Base-by-base conservation (phyloP, 2,329 filamentous ascomycete genomes). In the Gnomoniopsis sp. region DNA sequence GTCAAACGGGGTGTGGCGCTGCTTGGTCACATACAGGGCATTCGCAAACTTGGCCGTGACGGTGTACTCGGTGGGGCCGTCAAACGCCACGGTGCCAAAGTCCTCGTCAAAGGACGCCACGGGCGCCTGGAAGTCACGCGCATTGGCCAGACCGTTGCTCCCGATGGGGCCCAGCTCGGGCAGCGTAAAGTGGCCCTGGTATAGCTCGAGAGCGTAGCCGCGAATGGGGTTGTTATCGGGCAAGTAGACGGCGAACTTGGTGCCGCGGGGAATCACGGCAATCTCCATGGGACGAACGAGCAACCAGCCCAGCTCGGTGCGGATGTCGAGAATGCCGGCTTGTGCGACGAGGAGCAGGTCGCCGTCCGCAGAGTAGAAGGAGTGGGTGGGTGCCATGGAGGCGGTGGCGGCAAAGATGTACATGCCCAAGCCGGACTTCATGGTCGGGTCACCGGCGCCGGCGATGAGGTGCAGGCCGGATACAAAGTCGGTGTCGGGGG, bases 281-380 rank as follows among this genome's bases (percentile, higher is more conserved):
- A 93, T 91, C 72, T 93, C 90, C 71, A 88, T 88, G 1, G 89
- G 89, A 55, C 89, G 82, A n/a, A 93, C 85, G 47, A 90, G 81
- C 6, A 93, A 75, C 68, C 81, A 83, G 49, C 90, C 90, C 50
- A 93, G 78, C 72, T 93, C 90, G 1, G 90, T 93, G 66, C 87
- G 84, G 62, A 93, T 88, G 67, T 93, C 88, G 43, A 93, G 75
- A 15, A 81, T 79, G 2, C 90, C 90, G 63, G 89, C 83, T 69
- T 93, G 90, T 1, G 88, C 80, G 15, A 93, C 88, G 62, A 93
- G 86, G 57, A 93, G 73, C 66, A 91, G 83, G 70, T 93, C 90
- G 14, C 90, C 90, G 68, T 93, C 90, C 0, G 91, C 88, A 3
- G 88, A 93, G 78, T 93, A 96, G 71, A 93, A 96, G 0, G 90